Evolutionary conservation across 2,329 filamentous ascomycete genomes (phyloP).

Genomic region (Hysterium pulicare): DNA sequence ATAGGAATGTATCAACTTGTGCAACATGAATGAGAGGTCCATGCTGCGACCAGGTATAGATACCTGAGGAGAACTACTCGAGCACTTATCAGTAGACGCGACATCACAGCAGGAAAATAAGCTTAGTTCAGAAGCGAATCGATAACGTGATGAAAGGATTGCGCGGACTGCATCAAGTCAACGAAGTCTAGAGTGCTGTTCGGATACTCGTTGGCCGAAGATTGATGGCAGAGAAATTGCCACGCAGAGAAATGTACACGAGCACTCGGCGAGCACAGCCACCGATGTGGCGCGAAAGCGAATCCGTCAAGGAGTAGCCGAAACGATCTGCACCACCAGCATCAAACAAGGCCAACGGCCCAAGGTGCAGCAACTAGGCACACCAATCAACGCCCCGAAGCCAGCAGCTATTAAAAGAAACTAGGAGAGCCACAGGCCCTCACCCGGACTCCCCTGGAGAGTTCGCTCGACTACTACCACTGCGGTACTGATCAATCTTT

Average conservation of each 20-base stretch:
- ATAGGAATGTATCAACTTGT: too few species aligned
- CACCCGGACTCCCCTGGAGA: slow-evolving; percentile 5
- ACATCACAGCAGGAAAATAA: too few species aligned
- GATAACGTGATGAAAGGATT: slow-evolving; percentile 7
- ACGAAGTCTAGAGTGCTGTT: slow-evolving; percentile 3
- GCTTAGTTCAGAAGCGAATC: slow-evolving; percentile 1
- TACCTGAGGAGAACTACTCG: too few species aligned
- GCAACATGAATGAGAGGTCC: too few species aligned
- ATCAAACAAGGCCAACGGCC: slow-evolving; percentile 10
- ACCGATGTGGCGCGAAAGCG: slow-evolving; percentile 1
- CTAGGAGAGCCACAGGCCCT: slow-evolving; percentile 11
- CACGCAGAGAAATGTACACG: slow-evolving; percentile 5
- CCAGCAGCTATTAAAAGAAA: neutral
- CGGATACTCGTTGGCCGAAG: slow-evolving; percentile 8
- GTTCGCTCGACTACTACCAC: neutral
- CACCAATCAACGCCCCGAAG: slow-evolving; percentile 22
- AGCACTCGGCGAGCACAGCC: neutral
- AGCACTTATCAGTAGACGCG: too few species aligned
- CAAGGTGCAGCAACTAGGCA: slow-evolving; percentile 16
- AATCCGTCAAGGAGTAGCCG: slow-evolving; percentile 2
- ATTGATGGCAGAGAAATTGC: slow-evolving; percentile 1
- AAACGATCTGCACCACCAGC: slow-evolving; percentile 3
- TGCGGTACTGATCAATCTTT: too few species aligned
- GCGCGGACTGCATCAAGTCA: slow-evolving; percentile 9
- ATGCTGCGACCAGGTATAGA: too few species aligned